Base-by-base conservation (phyloP, 495 filamentous ascomycete genomes). In the Penicillium odoratum region DNA sequence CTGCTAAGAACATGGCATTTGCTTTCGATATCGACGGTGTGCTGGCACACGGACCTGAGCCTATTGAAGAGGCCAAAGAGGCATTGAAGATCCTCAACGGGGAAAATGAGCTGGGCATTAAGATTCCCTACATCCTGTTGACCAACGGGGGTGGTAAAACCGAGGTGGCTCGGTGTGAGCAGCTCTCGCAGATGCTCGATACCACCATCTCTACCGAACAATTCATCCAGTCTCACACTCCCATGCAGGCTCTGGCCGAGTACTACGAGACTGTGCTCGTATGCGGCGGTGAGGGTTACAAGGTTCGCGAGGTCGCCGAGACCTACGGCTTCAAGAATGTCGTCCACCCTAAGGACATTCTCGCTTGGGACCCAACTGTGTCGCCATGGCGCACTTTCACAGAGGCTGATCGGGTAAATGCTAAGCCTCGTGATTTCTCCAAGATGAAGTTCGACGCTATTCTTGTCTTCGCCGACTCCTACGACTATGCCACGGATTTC, bases 21-120 rank as follows among this genome's bases (percentile, higher is more conserved):
- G 92, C 90, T 58, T 95, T 96, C 62, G 91, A 96, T 78, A 95
- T 96, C 61, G 91, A 96, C 63, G 91, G 92, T 68, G 91, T 96
- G 45, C 79, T 95, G 53, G 85, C 93, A 60, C 81, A 91, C 53
- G 92, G 92, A 44, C 90, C 88, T 33, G 75, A 83, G 59, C 84
- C 90, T 15, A 95, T 95, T 59, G 87, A 88, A 11, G 88, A 93
- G 70, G 91, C 91, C 48, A 81, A 90, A 56, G 83, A 91, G 67
- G 89, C 89, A n/a, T 86, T 95, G 83, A 88, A 87, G 73, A 83
- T 90, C 11, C 77, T 95, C 38, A 94, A 94, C 67, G 91, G 91
- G 6, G 83, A 93, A 64, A 96, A 96, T 68, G 80, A 91, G 70
- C 87, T 90, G 63, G 90, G 90, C 16, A 80, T 95, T 70, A 93